A percentile compares a stretch with the other conserved stretches of the same genome.
phyloP scores from a whole-genome alignment of 2,329 filamentous ascomycete species.

The Metarhizium guizhouense region DNA sequence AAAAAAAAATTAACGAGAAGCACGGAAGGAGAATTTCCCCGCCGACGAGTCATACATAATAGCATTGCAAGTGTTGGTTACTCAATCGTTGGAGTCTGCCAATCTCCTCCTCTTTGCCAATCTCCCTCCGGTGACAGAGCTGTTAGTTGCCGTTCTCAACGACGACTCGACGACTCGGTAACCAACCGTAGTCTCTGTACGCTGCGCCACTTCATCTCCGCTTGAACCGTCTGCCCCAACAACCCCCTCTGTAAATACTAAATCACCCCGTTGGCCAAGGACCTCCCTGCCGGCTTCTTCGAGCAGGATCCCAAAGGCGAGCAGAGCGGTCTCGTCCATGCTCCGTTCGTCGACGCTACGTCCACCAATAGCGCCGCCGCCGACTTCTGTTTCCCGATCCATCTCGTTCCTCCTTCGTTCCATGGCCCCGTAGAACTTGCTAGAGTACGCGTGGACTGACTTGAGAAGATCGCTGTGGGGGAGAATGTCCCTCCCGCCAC shows the following conservation, averaged over 20 bases:
- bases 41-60: neutral
- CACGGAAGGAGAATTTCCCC: neutral
- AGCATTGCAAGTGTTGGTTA: neutral
- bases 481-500: slow-evolving; percentile 37
- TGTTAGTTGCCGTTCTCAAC: slow-evolving; percentile 9
- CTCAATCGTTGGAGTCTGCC: neutral
- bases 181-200: slow-evolving; percentile 11
- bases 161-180: slow-evolving; percentile 13
- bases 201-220: slow-evolving; percentile 11
- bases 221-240: neutral
- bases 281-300: slow-evolving; percentile 58
- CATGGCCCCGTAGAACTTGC: slow-evolving; percentile 52
- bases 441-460: slow-evolving; percentile 58
- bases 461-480: slow-evolving; percentile 64
- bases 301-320: slow-evolving; percentile 66
- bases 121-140: slow-evolving; percentile 2
- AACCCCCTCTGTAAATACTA: slow-evolving; percentile 58
- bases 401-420: slow-evolving; percentile 11
- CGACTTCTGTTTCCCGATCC: neutral
- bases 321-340: slow-evolving; percentile 70
- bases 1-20: neutral
- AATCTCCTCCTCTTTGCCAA: slow-evolving; percentile 23
- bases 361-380: slow-evolving; percentile 8
- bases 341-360: slow-evolving; percentile 42
- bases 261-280: slow-evolving; percentile 56